Base-by-base conservation (phyloP, 345 rosid species). In the Arabis alpina region DNA sequence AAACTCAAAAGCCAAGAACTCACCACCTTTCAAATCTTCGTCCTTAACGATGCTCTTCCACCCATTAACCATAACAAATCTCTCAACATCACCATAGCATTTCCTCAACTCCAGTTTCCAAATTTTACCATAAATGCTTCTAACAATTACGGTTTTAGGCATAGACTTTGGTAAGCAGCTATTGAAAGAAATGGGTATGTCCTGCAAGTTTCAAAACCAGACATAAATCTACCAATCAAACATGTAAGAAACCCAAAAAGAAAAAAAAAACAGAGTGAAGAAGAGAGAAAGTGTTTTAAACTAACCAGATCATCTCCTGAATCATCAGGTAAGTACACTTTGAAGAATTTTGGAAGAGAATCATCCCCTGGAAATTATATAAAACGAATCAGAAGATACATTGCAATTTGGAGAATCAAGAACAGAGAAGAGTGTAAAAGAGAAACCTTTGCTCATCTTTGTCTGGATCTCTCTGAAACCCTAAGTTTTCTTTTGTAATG, bases 291-390 rank as follows among this genome's bases (percentile, higher is more conserved):
- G 25, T 1, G 16, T 54, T 9, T 72, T 47, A 19, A 19, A 19
- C 23, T 19, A 56, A 73, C 76, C 53, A 73, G 39, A 73, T 73
- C 76, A 49, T 64, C 71, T 64, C 71, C 60, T 0, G 59, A 48
- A 3, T 64, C 70, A 27, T 39, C 65, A 39, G 70, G 71, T 73
- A 64, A 5, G 44, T 64, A 73, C 25, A 73, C 76, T 64, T 49
- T 73, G 19, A 73, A 73, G 71, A 73, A 73, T 51, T 73, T 73
- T 73, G 76, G 76, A 48, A 64, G 9, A 64, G 27, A 23, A 27
- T 19, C 37, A 64, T 13, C 65, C 3, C 2, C 40, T 36, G 10
- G 40, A 36, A 36, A 36, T 36, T 36, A 50, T 9, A 54, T 0
- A 40, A 19, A 54, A 0, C 14, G 11, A 10, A 39, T 47, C 30